These are phyloP conservation scores for Tricholomella constricta DNA, from an alignment of 768 basidiomycete genomes.

Conservation along the genomic window DNA sequence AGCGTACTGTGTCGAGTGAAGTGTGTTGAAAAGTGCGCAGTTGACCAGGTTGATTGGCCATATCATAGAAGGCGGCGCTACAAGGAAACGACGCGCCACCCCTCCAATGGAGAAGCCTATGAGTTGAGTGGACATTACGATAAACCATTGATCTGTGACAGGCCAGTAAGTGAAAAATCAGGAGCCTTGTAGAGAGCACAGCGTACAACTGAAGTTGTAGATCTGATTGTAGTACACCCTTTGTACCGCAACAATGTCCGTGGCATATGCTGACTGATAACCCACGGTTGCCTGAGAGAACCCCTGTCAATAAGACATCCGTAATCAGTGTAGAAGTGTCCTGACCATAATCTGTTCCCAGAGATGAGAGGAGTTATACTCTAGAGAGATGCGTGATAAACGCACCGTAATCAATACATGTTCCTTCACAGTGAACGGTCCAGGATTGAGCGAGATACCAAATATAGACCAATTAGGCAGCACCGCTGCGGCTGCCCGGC, in stretches of 20 bases:
- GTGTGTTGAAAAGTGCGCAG: conserved; percentile 78
- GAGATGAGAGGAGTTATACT: conserved; percentile 1
- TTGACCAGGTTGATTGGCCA: conserved; percentile 79
- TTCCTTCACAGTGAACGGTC: conserved; percentile 77
- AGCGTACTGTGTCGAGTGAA: conserved; percentile 75
- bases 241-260: conserved; percentile 78
- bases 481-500: conserved; percentile 56
- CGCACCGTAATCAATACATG: conserved; percentile 49
- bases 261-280: conserved; percentile 63
- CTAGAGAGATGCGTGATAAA: too few relatives aligned
- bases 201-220: conserved; percentile 59
- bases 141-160: conserved; percentile 71
- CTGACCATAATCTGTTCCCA: conserved; percentile 35
- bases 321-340: conserved; percentile 25
- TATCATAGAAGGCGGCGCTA: conserved; percentile 73
- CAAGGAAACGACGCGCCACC: conserved; percentile 73
- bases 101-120: conserved; percentile 85
- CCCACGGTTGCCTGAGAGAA: conserved; percentile 40
- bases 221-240: conserved; percentile 69
- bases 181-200: neutral
- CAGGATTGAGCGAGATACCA: conserved; percentile 59
- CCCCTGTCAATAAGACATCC: neutral
- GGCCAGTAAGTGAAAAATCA: conserved; percentile 6
- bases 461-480: conserved; percentile 57
- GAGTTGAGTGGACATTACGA: conserved; percentile 74